Evolutionary conservation across 148 eudicot genomes (phyloP).

Genomic region (Persicaria maculosa): DNA sequence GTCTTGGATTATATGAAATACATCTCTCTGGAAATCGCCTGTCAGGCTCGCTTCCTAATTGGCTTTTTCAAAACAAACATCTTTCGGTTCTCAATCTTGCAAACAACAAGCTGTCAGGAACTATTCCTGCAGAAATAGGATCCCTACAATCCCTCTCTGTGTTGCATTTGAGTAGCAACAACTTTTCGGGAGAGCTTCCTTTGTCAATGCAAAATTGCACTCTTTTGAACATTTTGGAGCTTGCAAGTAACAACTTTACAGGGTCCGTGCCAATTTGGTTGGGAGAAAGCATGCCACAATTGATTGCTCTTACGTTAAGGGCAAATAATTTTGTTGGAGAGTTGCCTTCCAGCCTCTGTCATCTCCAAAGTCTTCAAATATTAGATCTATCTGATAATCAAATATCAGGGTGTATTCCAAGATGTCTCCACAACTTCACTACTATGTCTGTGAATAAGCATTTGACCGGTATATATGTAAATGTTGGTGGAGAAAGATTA

Average conservation of each 20-base stretch:
- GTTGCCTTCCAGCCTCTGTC: slow-evolving; percentile 24
- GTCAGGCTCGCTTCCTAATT: slow-evolving; percentile 23
- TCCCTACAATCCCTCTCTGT: neutral
- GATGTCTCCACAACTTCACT: slow-evolving; percentile 21
- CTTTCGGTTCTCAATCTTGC: neutral
- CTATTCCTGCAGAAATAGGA: slow-evolving; percentile 1
- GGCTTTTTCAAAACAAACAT: neutral
- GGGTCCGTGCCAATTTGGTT: slow-evolving; percentile 24
- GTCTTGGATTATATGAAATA: too few relatives aligned
- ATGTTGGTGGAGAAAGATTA: too few relatives aligned
- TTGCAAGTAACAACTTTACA: slow-evolving; percentile 27
- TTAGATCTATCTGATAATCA: slow-evolving; percentile 32
- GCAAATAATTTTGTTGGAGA: slow-evolving; percentile 19
- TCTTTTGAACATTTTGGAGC: slow-evolving; percentile 17
- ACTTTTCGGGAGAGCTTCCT: slow-evolving; percentile 28
- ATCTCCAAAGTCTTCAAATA: slow-evolving; percentile 21
- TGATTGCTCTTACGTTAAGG: slow-evolving; percentile 18
- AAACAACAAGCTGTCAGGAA: neutral
- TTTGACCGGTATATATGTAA: too few relatives aligned
- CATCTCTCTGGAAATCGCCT: slow-evolving; percentile 17
- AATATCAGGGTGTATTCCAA: slow-evolving; percentile 32
- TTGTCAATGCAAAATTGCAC: neutral
- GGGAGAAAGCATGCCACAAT: neutral
- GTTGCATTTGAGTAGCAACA: slow-evolving; percentile 21
- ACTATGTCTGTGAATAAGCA: neutral